Conservation (phyloP, 2,329 filamentous ascomycete genomes). For the Tolypocladium amazonense region DNA sequence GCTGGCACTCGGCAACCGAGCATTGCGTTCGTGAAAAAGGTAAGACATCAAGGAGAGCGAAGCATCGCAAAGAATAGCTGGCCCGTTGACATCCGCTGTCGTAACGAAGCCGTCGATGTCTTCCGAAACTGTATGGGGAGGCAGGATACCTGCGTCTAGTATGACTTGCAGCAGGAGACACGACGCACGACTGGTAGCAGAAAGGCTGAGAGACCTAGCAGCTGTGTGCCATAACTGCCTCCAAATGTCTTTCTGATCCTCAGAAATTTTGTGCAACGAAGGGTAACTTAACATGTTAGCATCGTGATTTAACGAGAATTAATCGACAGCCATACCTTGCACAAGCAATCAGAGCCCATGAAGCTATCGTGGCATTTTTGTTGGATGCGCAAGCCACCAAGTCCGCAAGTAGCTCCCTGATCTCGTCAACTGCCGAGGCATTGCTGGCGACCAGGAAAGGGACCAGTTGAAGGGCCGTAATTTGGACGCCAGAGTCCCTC, state of each 20-base stretch:
- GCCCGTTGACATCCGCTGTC: constrained; percentile 72
- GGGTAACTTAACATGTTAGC: constrained; percentile 22
- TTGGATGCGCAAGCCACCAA: constrained; percentile 53
- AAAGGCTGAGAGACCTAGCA: constrained; percentile 57
- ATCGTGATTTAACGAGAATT: neutral
- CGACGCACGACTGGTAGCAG: constrained; percentile 64
- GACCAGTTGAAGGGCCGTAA: constrained; percentile 45
- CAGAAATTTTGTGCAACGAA: constrained; percentile 17
- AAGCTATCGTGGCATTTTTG: constrained; percentile 55
- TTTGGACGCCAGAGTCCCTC: constrained; percentile 29
- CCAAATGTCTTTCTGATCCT: constrained; percentile 42
- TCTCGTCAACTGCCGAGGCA: constrained; percentile 36
- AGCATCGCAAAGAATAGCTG: constrained; percentile 68
- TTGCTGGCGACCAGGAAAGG: constrained; percentile 43
- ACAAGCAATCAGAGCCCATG: constrained; percentile 79
- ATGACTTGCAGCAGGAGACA: constrained; percentile 63
- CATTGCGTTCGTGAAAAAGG: constrained; percentile 55
- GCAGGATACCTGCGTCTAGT: constrained; percentile 53
- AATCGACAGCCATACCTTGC: constrained; percentile 49
- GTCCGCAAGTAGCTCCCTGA: constrained; percentile 44
- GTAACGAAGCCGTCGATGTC: constrained; percentile 63
- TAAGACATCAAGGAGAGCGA: constrained; percentile 63
- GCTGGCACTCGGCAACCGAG: constrained; percentile 57
- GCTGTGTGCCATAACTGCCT: constrained; percentile 66
- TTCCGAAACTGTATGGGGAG: constrained; percentile 56